A percentile compares a stretch with the other conserved stretches of the same genome.
These are phyloP conservation scores for Pichia cephalocereana DNA, from an alignment of 805 yeast genomes.

Conservation along the genomic window DNA sequence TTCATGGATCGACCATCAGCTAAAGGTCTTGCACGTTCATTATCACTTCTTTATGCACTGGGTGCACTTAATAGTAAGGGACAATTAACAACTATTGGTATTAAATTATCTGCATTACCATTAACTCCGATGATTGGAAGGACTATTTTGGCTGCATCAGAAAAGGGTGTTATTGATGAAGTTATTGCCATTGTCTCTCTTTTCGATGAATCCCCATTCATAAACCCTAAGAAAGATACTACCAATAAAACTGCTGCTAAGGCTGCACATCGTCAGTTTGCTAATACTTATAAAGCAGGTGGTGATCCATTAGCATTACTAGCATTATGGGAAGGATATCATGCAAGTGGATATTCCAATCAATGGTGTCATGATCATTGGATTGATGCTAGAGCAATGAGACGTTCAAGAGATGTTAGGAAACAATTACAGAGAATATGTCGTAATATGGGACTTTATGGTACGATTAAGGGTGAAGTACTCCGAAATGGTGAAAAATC, in stretches of 20 bases:
- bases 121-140: slow-evolving; percentile 67
- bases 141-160: neutral
- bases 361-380: slow-evolving; percentile 85
- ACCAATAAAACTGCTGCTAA: neutral
- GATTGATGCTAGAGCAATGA: slow-evolving; percentile 65
- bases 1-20: slow-evolving; percentile 86
- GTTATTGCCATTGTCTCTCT: neutral
- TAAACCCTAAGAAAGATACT: neutral
- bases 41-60: slow-evolving; percentile 74
- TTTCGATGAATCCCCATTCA: neutral
- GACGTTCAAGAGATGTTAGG: slow-evolving; percentile 59
- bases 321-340: slow-evolving; percentile 74
- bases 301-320: slow-evolving; percentile 80
- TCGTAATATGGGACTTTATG: neutral
- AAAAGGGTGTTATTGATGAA: neutral
- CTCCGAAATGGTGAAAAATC: too few relatives aligned
- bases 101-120: slow-evolving; percentile 86
- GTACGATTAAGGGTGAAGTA: too few relatives aligned
- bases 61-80: slow-evolving; percentile 85
- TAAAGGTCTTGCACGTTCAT: slow-evolving; percentile 60
- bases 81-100: slow-evolving; percentile 64
- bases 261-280: neutral
- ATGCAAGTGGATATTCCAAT: slow-evolving; percentile 50
- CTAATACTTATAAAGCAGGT: slow-evolving; percentile 22
- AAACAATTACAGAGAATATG: slow-evolving; percentile 60